phyloP scores from a whole-genome alignment of 306 rosid species.

The Castanopsis chinensis region DNA sequence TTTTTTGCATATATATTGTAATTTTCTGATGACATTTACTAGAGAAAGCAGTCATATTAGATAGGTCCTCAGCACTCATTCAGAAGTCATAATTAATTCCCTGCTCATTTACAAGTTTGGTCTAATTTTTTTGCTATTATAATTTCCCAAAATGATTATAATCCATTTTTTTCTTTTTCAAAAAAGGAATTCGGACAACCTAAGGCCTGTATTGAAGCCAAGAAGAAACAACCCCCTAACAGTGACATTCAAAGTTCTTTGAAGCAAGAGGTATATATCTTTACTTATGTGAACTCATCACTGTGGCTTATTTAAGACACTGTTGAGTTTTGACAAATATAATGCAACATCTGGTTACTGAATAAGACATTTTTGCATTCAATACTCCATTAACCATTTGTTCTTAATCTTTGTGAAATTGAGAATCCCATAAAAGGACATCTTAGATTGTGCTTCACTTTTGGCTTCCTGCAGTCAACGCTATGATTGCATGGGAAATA shows the following conservation, averaged over 20 bases:
- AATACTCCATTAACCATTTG: neutral
- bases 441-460: neutral
- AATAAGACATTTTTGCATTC: neutral
- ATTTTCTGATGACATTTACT: neutral
- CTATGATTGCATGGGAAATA: neutral
- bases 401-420: neutral
- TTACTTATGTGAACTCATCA: neutral
- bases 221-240: conserved; percentile 40
- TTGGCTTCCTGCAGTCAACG: neutral
- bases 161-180: conserved; percentile 11
- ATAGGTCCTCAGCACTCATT: neutral
- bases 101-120: neutral
- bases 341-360: neutral
- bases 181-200: conserved; percentile 39
- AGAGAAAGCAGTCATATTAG: neutral
- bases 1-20: too few species aligned
- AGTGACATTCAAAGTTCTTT: conserved; percentile 60
- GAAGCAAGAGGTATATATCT: conserved; percentile 63
- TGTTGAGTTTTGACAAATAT: neutral
- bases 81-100: neutral
- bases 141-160: neutral
- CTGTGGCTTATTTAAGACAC: conserved; percentile 4
- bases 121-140: neutral
- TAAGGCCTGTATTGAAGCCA: conserved; percentile 46
- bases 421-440: neutral